Base-by-base conservation (phyloP, 495 filamentous ascomycete species). In the Hyaloscypha hepaticicola region DNA sequence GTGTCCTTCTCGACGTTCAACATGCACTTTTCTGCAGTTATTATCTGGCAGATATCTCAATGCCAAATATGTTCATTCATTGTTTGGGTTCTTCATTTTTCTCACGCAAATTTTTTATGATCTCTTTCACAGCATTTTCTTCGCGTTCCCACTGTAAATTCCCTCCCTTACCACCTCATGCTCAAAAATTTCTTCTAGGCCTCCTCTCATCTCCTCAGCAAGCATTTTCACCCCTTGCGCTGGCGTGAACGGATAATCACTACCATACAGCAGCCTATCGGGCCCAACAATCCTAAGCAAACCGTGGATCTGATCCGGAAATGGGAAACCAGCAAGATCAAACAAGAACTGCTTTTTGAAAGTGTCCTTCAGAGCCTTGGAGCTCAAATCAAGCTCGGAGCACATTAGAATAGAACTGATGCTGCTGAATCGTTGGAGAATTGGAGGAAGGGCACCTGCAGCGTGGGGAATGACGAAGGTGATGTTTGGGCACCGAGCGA, bases 261-360 rank as follows among this genome's bases (percentile, higher is more conserved):
- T 82, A 11, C 82, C 81, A 73, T 82, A 83, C 28, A 83, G 33
- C 21, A 84, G 50, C 45, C 77, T 72, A 28, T 60, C 28, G 5
- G 69, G 58, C 5, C 72, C 66, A 21, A 62, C 31, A 11, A 57
- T n/a, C 6, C 58, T 55, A 22, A 79, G 61, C 48, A 76, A 41
- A 4, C 74, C 76, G 52, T 77, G 68, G 22, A 80, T 75, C 65
- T 77, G 74, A 66, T 77, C 73, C 21, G 80, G 81, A 63, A 83
- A 79, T 6, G 77, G 73, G 16, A 81, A 73, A 0, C 83, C 83
- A 1, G 83, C 83, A 24, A 85, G 65, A 67, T 85, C 83, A 55
- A 83, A 79, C 67, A 74, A 85, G 58, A 78, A 80, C 8, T 76
- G 76, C 24, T 66, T 65, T 48, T 66, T 61, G 12, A 84, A 58